These are phyloP conservation scores for Trichophyton mentagrophytes DNA, from an alignment of 2,329 filamentous ascomycete genomes.

Conservation along the genomic window DNA sequence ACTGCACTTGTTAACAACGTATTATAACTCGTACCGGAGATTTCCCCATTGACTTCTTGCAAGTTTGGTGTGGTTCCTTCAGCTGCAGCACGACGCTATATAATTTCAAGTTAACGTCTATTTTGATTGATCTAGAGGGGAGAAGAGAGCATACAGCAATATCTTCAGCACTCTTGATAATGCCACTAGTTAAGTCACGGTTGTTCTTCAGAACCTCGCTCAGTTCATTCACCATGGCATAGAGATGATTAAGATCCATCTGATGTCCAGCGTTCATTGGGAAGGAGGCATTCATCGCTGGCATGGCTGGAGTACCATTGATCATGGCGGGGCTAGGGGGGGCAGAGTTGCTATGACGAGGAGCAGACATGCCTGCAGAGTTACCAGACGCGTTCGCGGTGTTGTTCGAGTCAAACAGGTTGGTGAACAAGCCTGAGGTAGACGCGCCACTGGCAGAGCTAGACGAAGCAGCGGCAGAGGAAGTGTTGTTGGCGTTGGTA, in stretches of 20 bases:
- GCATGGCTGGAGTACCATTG: slow-evolving; percentile 7
- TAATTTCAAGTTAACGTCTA: slow-evolving; percentile 8
- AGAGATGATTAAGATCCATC: slow-evolving; percentile 40
- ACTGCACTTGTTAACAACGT: background rate
- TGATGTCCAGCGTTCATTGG: slow-evolving; percentile 39
- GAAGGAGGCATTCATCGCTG: slow-evolving; percentile 26
- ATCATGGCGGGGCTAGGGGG: slow-evolving; percentile 18
- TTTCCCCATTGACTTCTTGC: slow-evolving; percentile 34
- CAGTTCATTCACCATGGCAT: slow-evolving; percentile 38
- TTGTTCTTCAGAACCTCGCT: slow-evolving; percentile 39
- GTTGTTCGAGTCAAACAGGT: slow-evolving; percentile 24
- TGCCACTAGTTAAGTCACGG: slow-evolving; percentile 37
- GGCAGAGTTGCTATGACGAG: slow-evolving; percentile 24
- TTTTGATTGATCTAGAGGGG: background rate
- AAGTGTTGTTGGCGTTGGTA: background rate
- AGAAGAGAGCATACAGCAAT: slow-evolving; percentile 29
- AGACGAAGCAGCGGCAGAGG: slow-evolving; percentile 5
- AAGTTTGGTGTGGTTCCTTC: slow-evolving; percentile 29
- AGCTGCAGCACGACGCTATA: slow-evolving; percentile 31
- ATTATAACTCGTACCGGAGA: slow-evolving; percentile 23
- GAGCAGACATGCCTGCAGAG: slow-evolving; percentile 12
- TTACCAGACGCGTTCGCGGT: slow-evolving; percentile 16
- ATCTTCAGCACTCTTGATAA: slow-evolving; percentile 38
- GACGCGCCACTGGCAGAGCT: slow-evolving; percentile 16
- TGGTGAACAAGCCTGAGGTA: slow-evolving; percentile 21